These are phyloP conservation scores for Lithospermum erythrorhizon DNA, from an alignment of 257 asterid species.

Conservation along the genomic window DNA sequence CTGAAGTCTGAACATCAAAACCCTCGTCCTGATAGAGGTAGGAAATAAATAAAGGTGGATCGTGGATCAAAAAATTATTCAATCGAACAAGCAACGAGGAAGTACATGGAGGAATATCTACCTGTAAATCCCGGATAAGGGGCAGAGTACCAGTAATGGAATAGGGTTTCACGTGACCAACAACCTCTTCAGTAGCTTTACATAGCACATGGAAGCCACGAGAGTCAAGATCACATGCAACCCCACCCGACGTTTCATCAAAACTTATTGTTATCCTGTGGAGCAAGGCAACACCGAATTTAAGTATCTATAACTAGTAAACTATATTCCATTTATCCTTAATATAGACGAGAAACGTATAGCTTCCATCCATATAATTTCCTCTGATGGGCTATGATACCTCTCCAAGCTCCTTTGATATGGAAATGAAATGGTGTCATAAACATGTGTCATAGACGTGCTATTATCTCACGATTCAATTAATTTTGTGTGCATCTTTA, in stretches of 20 bases:
- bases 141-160: slow-evolving; percentile 94
- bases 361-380: neutral
- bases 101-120: slow-evolving; percentile 14
- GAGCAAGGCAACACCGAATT: neutral
- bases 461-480: too few relatives aligned
- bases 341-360: neutral
- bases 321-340: neutral
- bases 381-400: too few relatives aligned
- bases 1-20: slow-evolving; percentile 87
- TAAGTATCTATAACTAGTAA: neutral
- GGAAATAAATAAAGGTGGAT: neutral
- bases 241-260: slow-evolving; percentile 65
- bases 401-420: too few relatives aligned
- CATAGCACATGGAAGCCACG: slow-evolving; percentile 79
- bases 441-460: too few relatives aligned
- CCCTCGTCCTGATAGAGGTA: slow-evolving; percentile 74
- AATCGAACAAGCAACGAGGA: neutral
- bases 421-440: too few relatives aligned
- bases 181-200: slow-evolving; percentile 89
- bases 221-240: slow-evolving; percentile 93
- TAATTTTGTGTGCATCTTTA: too few relatives aligned
- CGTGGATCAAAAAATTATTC: slow-evolving; percentile 1
- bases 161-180: slow-evolving; percentile 88
- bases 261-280: slow-evolving; percentile 59
- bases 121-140: slow-evolving; percentile 89